Evolutionary conservation across 169 alveolate genomes (phyloP).

Genomic region (Plasmodium coatneyi): DNA sequence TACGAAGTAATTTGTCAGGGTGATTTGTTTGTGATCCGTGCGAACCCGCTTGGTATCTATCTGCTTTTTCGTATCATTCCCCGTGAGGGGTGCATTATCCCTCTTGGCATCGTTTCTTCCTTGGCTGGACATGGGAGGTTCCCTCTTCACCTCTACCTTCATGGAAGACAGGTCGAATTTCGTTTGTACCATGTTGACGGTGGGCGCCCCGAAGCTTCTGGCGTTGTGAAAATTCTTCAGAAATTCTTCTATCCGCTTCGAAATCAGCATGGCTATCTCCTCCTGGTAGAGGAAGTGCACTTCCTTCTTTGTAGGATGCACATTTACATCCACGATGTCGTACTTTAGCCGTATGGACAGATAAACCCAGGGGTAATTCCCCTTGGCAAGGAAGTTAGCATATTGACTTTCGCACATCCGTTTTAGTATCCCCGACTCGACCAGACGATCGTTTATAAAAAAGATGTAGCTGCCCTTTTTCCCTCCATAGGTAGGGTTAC

Average conservation of each 20-base stretch:
- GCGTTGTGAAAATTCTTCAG: constrained; percentile 8
- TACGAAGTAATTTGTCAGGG: constrained; percentile 44
- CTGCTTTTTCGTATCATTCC: not conserved
- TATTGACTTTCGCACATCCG: constrained; percentile 78
- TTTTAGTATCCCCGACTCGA: constrained; percentile 82
- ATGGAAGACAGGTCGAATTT: constrained; percentile 7
- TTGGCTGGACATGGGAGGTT: not conserved
- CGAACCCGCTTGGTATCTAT: constrained; percentile 50
- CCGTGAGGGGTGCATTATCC: not conserved
- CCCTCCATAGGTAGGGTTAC: constrained; percentile 85
- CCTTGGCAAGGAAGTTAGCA: constrained; percentile 80
- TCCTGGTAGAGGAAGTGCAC: constrained; percentile 91
- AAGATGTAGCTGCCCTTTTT: constrained; percentile 89
- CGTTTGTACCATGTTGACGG: constrained; percentile 10
- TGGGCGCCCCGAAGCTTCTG: constrained; percentile 22
- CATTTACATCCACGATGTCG: constrained; percentile 96
- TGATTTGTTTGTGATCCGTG: constrained; percentile 56
- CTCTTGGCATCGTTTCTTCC: not conserved
- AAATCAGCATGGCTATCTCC: constrained; percentile 83
- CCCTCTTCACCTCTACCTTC: constrained; percentile 8
- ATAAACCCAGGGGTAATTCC: constrained; percentile 90
- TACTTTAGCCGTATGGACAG: constrained; percentile 94
- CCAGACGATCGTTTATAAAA: constrained; percentile 96
- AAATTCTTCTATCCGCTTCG: constrained; percentile 74
- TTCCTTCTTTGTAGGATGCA: constrained; percentile 97